Conservation (phyloP, 1,284 basidiomycete genomes). For the Irpex sp. region DNA sequence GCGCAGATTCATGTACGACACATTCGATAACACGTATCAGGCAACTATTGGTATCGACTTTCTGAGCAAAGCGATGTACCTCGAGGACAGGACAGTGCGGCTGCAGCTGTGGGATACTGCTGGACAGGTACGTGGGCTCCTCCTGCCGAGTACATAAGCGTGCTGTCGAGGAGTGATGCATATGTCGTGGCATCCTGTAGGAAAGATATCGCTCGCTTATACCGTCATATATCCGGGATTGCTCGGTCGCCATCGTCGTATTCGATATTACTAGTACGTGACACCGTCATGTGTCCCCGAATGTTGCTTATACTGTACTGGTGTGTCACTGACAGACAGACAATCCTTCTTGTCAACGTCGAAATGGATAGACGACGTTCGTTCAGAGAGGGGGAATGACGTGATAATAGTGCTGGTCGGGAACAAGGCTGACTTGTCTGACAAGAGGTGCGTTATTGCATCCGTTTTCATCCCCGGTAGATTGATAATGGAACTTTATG, state of each 20-base stretch:
- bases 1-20: conserved; percentile 95
- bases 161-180: neutral
- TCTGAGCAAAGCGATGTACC: conserved; percentile 99
- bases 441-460: conserved; percentile 70
- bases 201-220: conserved; percentile 98
- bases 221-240: conserved; percentile 98
- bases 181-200: conserved; percentile 35
- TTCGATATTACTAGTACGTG: conserved; percentile 96
- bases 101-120: conserved; percentile 99
- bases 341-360: conserved; percentile 95
- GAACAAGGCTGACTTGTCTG: conserved; percentile 97
- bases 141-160: neutral
- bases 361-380: conserved; percentile 99
- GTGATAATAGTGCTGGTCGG: conserved; percentile 99
- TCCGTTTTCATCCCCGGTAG: conserved; percentile 4
- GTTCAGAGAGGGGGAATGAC: conserved; percentile 95
- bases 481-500: neutral
- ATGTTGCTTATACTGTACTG: neutral
- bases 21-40: conserved; percentile 99
- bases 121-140: conserved; percentile 67
- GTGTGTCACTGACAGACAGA: conserved; percentile 57
- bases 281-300: neutral
- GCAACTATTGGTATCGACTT: conserved; percentile 99
- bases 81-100: conserved; percentile 97
- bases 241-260: conserved; percentile 96